phyloP scores from a whole-genome alignment of 805 yeast species.

The Helenozyma rhizophorensis region DNA sequence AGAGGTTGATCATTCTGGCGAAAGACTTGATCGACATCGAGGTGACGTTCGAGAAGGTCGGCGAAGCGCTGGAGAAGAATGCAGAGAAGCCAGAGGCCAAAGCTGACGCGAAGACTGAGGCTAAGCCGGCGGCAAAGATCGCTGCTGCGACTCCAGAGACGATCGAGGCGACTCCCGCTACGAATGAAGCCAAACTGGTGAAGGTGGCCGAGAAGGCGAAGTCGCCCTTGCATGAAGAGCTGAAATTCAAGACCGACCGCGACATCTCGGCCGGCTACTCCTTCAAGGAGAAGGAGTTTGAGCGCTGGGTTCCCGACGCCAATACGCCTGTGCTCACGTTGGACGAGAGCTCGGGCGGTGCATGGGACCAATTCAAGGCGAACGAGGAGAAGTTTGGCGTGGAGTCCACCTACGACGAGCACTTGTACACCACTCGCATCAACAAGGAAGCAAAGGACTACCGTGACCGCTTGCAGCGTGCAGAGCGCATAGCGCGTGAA shows the following conservation, averaged over 20 bases:
- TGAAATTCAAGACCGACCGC: slow-evolving; percentile 70
- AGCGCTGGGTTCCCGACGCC: slow-evolving; percentile 79
- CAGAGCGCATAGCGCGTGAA: slow-evolving; percentile 77
- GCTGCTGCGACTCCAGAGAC: not conserved
- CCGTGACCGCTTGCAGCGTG: slow-evolving; percentile 56
- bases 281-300: slow-evolving; percentile 65
- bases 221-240: not conserved
- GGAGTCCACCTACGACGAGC: slow-evolving; percentile 78
- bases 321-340: slow-evolving; percentile 28
- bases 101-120: not conserved
- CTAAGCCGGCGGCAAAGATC: not conserved
- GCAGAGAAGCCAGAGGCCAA: slow-evolving; percentile 6
- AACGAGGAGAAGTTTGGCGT: slow-evolving; percentile 88
- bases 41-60: slow-evolving; percentile 35
- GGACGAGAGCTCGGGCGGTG: slow-evolving; percentile 28
- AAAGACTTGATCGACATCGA: slow-evolving; percentile 51
- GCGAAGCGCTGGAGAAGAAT: slow-evolving; percentile 4
- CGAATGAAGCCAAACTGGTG: not conserved
- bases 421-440: slow-evolving; percentile 76
- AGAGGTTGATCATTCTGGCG: slow-evolving; percentile 42
- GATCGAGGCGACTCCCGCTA: not conserved
- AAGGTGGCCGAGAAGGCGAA: not conserved
- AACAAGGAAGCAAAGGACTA: slow-evolving; percentile 72
- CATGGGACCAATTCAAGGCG: slow-evolving; percentile 95
- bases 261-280: slow-evolving; percentile 61